Percentiles rank a stretch among this genome's conserved stretches.
phyloP scores from a whole-genome alignment of 768 basidiomycete species.

The Jaapia argillacea region DNA sequence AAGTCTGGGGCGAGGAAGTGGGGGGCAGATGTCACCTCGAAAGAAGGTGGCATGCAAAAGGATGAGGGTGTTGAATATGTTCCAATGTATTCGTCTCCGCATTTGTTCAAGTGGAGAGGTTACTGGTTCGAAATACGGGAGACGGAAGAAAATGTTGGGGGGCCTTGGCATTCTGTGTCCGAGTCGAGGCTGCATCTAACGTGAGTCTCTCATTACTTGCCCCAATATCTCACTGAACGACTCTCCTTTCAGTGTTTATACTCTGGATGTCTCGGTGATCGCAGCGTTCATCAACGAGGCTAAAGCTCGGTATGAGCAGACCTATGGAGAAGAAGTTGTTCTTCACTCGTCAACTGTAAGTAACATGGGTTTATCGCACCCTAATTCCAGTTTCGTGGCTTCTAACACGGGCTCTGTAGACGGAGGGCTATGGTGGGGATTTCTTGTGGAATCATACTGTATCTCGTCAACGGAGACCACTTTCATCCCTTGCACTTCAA shows the following conservation, averaged over 20 bases:
- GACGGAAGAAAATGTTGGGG: not conserved
- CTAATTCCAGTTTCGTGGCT: constrained; percentile 1
- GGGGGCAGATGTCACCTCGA: no score
- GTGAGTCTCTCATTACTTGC: no score
- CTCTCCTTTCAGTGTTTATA: no score
- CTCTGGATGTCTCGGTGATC: constrained; percentile 29
- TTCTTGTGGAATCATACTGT: constrained; percentile 8
- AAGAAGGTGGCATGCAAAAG: not conserved
- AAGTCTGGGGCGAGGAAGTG: no score
- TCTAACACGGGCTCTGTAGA: no score
- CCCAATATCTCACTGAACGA: no score
- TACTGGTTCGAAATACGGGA: constrained; percentile 20
- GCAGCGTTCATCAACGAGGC: constrained; percentile 33
- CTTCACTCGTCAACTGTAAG: constrained; percentile 3
- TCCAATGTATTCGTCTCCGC: constrained; percentile 28
- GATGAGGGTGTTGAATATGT: constrained; percentile 28
- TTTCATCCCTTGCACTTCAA: constrained; percentile 43
- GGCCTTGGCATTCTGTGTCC: not conserved
- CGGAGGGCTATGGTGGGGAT: constrained; percentile 5
- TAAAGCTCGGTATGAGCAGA: constrained; percentile 27
- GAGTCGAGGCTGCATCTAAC: no score
- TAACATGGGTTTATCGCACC: not conserved
- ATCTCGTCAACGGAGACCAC: constrained; percentile 27
- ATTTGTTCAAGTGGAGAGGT: constrained; percentile 33
- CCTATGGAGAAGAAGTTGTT: constrained; percentile 26